Evolutionary conservation across 2,329 filamentous ascomycete species (phyloP).

Genomic region (Ceratocystis albifundus): DNA sequence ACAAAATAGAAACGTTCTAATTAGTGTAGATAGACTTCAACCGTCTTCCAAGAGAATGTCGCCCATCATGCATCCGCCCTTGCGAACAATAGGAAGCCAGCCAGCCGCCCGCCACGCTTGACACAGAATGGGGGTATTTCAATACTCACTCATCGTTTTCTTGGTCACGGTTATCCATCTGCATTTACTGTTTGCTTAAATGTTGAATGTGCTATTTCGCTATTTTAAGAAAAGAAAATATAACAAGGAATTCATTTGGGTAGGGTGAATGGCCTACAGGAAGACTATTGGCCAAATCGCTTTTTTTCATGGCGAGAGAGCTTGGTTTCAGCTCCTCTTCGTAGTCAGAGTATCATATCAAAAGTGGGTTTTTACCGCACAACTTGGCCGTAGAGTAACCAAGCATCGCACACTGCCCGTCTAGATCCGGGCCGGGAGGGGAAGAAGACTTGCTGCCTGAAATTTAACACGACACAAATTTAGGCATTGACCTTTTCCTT

Average conservation of each 20-base stretch:
- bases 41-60: no score
- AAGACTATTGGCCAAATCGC: slow-evolving; percentile 2
- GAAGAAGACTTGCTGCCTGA: background rate
- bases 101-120: no score
- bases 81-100: no score
- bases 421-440: background rate
- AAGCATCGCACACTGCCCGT: background rate
- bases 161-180: background rate
- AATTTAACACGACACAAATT: slow-evolving; percentile 21
- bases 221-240: slow-evolving; percentile 10
- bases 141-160: background rate
- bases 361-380: background rate
- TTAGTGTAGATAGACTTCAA: no score
- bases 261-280: background rate
- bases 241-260: background rate
- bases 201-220: slow-evolving; percentile 4
- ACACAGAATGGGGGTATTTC: no score
- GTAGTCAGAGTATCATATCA: background rate
- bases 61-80: no score
- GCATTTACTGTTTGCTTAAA: background rate
- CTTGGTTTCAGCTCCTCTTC: background rate
- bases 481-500: slow-evolving; percentile 39
- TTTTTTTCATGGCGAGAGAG: slow-evolving; percentile 10
- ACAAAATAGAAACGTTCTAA: background rate
- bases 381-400: background rate